Evolutionary conservation across 2,329 filamentous ascomycete species (phyloP), one percentile per base, ranked within the genome.

Genomic region (Microsporum canis): DNA sequence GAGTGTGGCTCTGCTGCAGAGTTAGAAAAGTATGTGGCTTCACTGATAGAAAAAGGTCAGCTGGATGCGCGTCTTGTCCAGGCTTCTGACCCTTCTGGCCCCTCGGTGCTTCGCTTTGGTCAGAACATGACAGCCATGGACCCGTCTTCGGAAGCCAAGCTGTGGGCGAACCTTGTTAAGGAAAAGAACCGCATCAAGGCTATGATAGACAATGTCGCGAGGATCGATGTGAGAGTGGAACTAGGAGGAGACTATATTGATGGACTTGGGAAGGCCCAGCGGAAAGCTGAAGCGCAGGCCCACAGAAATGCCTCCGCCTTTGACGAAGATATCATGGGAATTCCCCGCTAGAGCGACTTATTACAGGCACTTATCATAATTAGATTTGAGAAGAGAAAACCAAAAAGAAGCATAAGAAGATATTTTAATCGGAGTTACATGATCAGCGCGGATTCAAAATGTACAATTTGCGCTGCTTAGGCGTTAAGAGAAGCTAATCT

Each of bases 221-320:
- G 81, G 62, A 79, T 78, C 14, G 82, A 85, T 64, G 76, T 78
- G 59, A 79, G 78, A 17, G 68, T 86, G 57, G 80, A 79, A 47
- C 69, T 87, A 47, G 81, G 77, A 60, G 82, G 80, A 66, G 84
- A 86, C 68, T 84, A 82, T 66, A 73, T 84, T 36, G 80, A 84
- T 49, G 76, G 76, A 58, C 62, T 80, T 58, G 79, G 78, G 67
- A 81, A 76, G 63, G 65, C 74, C 63, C 76, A 79, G 60, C 78
- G 74, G 66, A 70, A 68, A 63, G 63, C 65, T 33, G 65, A 67
- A 58, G 47, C 63, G 5, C n/a, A 41, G 5, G 29, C 27, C 33
- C 33, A 33, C 10, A 43, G 36, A 36, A 17, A 17, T 5, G 67
- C 66, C 2, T 59, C 67, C 45, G 71, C 72, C 38, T 65, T 72